Evolutionary conservation across 1,284 basidiomycete species (phyloP).

Genomic region (Cryptococcus maquisensis): DNA sequence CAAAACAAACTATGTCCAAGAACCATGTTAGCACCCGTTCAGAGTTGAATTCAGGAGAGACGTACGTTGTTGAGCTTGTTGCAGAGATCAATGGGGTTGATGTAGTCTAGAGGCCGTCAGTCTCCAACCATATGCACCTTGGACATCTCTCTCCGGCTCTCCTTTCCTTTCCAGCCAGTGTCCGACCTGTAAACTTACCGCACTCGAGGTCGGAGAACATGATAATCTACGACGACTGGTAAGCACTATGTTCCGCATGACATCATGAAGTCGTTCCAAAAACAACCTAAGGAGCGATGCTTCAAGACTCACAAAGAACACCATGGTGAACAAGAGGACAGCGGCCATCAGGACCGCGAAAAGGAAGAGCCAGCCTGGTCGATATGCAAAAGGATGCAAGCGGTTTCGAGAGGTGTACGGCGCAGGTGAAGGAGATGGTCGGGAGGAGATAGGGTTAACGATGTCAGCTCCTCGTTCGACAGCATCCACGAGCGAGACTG

Average conservation of each 20-base stretch:
- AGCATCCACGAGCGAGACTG: constrained; percentile 5
- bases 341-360: constrained; percentile 90
- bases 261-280: not conserved
- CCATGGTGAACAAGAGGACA: constrained; percentile 90
- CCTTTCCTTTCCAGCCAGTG: not conserved
- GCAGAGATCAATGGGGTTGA: constrained; percentile 99
- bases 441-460: not conserved
- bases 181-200: constrained; percentile 48
- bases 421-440: not conserved
- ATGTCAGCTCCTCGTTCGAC: not conserved
- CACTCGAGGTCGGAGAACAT: constrained; percentile 99
- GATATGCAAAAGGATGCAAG: not conserved
- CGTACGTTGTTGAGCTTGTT: constrained; percentile 97
- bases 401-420: not conserved
- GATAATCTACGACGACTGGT: constrained; percentile 70
- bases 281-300: not conserved
- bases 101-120: constrained; percentile 62
- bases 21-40: not conserved
- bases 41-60: constrained; percentile 3
- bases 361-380: constrained; percentile 84
- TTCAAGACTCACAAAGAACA: constrained; percentile 80
- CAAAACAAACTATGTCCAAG: constrained; percentile 83
- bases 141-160: not conserved
- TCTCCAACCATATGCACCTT: not conserved
- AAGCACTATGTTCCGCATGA: not conserved